Evolutionary conservation across 371 early-diverging fungal species (phyloP).

Genomic region (Mortierella sp.): DNA sequence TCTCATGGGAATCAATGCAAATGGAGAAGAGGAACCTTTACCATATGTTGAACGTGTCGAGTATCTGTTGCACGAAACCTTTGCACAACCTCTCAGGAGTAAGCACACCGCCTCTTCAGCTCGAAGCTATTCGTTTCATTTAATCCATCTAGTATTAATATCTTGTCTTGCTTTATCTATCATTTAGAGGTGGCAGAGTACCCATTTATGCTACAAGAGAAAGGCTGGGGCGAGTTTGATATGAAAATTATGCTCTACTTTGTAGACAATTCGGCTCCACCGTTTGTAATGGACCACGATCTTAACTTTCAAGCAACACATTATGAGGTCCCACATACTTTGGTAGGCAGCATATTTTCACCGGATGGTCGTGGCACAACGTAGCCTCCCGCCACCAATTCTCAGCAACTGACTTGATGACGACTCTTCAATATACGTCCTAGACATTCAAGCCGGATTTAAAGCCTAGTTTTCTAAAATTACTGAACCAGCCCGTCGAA

Average conservation of each 20-base stretch:
- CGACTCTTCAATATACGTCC: background rate
- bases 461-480: conserved; percentile 44
- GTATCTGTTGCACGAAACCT: conserved; percentile 78
- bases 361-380: background rate
- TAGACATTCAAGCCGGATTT: conserved; percentile 52
- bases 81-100: conserved; percentile 75
- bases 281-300: conserved; percentile 68
- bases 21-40: conserved; percentile 63
- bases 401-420: conserved; percentile 1
- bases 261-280: conserved; percentile 59
- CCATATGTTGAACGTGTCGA: conserved; percentile 76
- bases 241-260: conserved; percentile 72
- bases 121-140: background rate
- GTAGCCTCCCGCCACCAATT: background rate
- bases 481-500: conserved; percentile 25
- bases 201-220: conserved; percentile 73
- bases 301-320: conserved; percentile 69
- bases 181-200: conserved; percentile 68
- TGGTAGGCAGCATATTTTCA: conserved; percentile 40
- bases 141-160: background rate
- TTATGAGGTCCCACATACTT: conserved; percentile 63
- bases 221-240: conserved; percentile 84
- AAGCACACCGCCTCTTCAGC: conserved; percentile 18
- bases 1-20: conserved; percentile 62
- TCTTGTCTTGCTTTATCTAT: background rate